These are phyloP conservation scores for Diaporthe longicolla DNA, from an alignment of 2,329 filamentous ascomycete species.

Conservation along the genomic window DNA sequence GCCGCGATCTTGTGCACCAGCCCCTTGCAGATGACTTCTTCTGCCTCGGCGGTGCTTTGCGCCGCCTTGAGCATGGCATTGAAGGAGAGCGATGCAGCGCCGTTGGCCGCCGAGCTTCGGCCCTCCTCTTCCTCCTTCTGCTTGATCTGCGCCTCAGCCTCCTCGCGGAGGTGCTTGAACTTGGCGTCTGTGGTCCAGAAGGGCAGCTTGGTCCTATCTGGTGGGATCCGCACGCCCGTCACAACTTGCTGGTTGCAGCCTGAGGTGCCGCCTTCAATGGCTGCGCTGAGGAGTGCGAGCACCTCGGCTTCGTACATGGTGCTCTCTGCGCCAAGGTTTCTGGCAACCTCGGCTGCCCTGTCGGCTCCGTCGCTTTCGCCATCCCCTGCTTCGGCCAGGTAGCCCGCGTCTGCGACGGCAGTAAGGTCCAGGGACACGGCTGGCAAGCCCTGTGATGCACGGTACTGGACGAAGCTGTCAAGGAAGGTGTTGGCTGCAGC, in stretches of 20 bases:
- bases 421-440: constrained; percentile 66
- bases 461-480: constrained; percentile 56
- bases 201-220: constrained; percentile 51
- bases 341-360: constrained; percentile 59
- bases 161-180: constrained; percentile 64
- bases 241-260: constrained; percentile 43
- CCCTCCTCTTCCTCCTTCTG: neutral
- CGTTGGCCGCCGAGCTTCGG: neutral
- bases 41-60: constrained; percentile 60
- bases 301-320: constrained; percentile 68
- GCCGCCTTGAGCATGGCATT: constrained; percentile 60
- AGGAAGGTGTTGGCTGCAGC: constrained; percentile 59
- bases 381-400: constrained; percentile 58
- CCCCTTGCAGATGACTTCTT: constrained; percentile 61
- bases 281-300: constrained; percentile 36
- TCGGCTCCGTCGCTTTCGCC: constrained; percentile 64
- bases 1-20: constrained; percentile 64
- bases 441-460: constrained; percentile 52
- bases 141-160: constrained; percentile 49
- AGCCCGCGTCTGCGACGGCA: constrained; percentile 64
- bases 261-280: constrained; percentile 47
- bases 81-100: constrained; percentile 56
- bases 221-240: constrained; percentile 31
- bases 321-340: constrained; percentile 58
- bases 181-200: constrained; percentile 70